A percentile compares a stretch with the other conserved stretches of the same genome.
Evolutionary conservation across 129 eudicot species (phyloP).

Genomic region (Flaveria linearis): DNA sequence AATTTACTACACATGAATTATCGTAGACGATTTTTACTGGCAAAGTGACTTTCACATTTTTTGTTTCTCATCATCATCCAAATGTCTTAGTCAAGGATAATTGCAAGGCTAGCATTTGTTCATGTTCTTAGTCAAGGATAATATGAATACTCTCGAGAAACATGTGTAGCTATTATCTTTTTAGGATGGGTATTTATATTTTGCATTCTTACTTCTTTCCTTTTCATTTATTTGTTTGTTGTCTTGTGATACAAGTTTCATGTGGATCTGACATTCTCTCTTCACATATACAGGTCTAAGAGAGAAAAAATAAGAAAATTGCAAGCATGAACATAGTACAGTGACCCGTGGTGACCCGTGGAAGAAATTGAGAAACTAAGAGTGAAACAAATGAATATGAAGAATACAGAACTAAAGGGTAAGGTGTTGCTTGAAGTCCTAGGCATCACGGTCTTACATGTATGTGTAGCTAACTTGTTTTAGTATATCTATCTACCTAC

Average conservation of each 20-base stretch:
- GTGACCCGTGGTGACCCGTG: conserved; percentile 51
- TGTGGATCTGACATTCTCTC: conserved; percentile 6
- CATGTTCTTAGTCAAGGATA: conserved; percentile 1
- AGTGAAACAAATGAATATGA: too few relatives aligned
- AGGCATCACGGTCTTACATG: conserved; percentile 33
- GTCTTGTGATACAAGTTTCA: neutral
- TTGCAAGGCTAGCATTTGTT: conserved; percentile 1
- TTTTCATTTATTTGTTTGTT: neutral
- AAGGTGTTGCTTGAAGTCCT: too few relatives aligned
- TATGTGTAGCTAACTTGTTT: conserved; percentile 14
- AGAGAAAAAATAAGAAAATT: conserved; percentile 73
- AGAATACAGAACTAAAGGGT: too few relatives aligned
- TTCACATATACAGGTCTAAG: conserved; percentile 70
- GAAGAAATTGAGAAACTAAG: too few relatives aligned
- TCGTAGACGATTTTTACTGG: too few relatives aligned
- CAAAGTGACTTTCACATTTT: too few relatives aligned
- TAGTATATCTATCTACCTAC: neutral
- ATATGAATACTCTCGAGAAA: neutral
- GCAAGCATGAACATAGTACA: conserved; percentile 74
- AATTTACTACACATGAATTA: too few relatives aligned
- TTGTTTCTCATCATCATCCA: too few relatives aligned
- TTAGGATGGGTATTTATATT: neutral
- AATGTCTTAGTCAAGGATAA: too few relatives aligned
- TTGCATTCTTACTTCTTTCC: neutral
- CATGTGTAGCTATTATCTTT: neutral